These are phyloP conservation scores for Paecilomyces formosus DNA, from an alignment of 2,329 filamentous ascomycete species.

Conservation along the genomic window DNA sequence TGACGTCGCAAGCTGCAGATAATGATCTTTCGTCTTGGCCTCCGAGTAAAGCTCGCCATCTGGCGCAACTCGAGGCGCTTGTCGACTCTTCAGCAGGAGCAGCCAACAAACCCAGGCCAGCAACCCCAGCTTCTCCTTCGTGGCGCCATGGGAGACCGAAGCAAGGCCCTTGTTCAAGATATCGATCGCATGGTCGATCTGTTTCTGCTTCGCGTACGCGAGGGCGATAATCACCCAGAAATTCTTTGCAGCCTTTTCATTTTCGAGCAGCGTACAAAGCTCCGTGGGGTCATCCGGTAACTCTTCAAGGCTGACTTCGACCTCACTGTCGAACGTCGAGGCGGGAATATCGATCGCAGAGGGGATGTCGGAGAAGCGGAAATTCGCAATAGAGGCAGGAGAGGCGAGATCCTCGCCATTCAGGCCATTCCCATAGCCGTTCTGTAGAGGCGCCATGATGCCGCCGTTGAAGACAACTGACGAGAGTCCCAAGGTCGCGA, in stretches of 20 bases:
- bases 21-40: conserved; percentile 85
- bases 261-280: conserved; percentile 89
- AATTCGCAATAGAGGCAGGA: conserved; percentile 24
- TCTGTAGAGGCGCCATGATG: conserved; percentile 45
- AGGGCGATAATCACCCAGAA: conserved; percentile 98
- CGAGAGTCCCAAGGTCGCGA: not conserved
- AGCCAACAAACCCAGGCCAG: conserved; percentile 84
- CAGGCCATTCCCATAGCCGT: conserved; percentile 46
- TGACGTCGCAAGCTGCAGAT: conserved; percentile 80
- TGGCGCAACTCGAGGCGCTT: conserved; percentile 61
- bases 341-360: conserved; percentile 59
- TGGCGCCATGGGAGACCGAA: conserved; percentile 61
- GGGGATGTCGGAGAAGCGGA: conserved; percentile 56
- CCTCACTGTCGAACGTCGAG: conserved; percentile 55
- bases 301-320: conserved; percentile 89
- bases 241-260: conserved; percentile 80
- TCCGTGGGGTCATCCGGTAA: conserved; percentile 91
- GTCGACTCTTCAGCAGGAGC: conserved; percentile 79
- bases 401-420: conserved; percentile 34
- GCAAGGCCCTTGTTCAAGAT: conserved; percentile 65
- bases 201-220: conserved; percentile 92
- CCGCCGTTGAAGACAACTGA: conserved; percentile 1
- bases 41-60: conserved; percentile 62
- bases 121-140: conserved; percentile 78
- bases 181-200: conserved; percentile 74